Base-by-base conservation (phyloP, 75 land plant genomes). In the Pinus taeda region DNA sequence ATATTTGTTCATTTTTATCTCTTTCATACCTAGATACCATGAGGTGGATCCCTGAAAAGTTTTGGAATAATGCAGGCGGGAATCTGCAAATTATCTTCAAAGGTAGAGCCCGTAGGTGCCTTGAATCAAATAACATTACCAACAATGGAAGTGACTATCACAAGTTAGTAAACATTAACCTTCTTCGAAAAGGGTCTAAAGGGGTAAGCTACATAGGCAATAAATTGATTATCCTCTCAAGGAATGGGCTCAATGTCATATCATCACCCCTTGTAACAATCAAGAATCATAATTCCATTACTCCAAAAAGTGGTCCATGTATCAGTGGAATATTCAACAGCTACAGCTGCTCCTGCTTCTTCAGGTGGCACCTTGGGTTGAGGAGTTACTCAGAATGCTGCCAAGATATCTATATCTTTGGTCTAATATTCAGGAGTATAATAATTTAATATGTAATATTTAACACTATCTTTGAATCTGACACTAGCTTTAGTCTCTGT, bases 11-110 rank as follows among this genome's bases (percentile, higher is more conserved):
- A 73, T n/a, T 74, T 75, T 80, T 80, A 75, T 80, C 77, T 80
- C 82, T 75, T 59, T 75, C 73, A 80, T n/a, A 80, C 82, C 69
- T 75, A 77, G 74, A 80, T 80, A 29, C 63, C 82, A 75, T 80
- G 77, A 67, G 73, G 82, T 36, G 77, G 73, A 21, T n/a, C 74
- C 77, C 26, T 74, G 80, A 59, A 79, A 78, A 56, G 76, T 83
- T 83, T 75, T 75, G 33, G 77, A 69, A 79, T 83, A 78, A 83
- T n/a, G 80, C 71, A 69, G 36, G 24, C 36, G 80, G 80, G 57
- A 83, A 74, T 75, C 77, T n/a, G n/a, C n/a, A n/a, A 18, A 45
- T 78, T 33, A 75, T 83, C 77, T 75, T 83, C 63, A 79, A 76
- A 65, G 30, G 14, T 76, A 79, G 64, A 71, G 75, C 81, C 39